phyloP scores from a whole-genome alignment of 805 yeast genomes.

The Candida germanica region DNA sequence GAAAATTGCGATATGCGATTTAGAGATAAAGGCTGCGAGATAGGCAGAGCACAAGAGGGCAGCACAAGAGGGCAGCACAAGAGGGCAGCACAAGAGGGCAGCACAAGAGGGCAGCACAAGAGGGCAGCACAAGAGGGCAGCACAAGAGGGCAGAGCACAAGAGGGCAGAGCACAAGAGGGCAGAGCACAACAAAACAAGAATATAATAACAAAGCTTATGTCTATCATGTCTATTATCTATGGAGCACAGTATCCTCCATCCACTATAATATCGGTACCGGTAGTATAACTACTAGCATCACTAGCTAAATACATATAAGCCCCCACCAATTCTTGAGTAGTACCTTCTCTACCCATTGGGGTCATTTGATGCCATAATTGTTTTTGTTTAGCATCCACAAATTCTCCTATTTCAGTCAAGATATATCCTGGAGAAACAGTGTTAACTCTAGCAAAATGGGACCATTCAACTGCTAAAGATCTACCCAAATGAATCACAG shows the following conservation, averaged over 20 bases:
- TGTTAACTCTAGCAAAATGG: constrained; percentile 44
- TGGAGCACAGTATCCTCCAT: constrained; percentile 45
- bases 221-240: constrained; percentile 7
- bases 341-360: constrained; percentile 47
- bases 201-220: neutral
- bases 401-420: constrained; percentile 39
- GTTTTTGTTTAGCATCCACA: constrained; percentile 29
- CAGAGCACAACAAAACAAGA: neutral
- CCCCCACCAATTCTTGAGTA: constrained; percentile 44
- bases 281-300: constrained; percentile 44
- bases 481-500: constrained; percentile 39
- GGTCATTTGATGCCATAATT: constrained; percentile 37
- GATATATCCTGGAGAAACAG: constrained; percentile 44
- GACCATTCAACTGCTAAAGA: constrained; percentile 48
- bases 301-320: constrained; percentile 43
- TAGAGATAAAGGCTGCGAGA: neutral
- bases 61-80: too few species aligned
- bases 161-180: too few species aligned
- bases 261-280: constrained; percentile 44
- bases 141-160: too few species aligned
- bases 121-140: too few species aligned
- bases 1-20: neutral
- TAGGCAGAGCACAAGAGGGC: too few species aligned
- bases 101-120: too few species aligned
- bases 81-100: too few species aligned